Percentiles rank a stretch among this genome's conserved stretches.
Evolutionary conservation across 1,139 yeast species (phyloP).

Genomic region (Candida sanyaensis): DNA sequence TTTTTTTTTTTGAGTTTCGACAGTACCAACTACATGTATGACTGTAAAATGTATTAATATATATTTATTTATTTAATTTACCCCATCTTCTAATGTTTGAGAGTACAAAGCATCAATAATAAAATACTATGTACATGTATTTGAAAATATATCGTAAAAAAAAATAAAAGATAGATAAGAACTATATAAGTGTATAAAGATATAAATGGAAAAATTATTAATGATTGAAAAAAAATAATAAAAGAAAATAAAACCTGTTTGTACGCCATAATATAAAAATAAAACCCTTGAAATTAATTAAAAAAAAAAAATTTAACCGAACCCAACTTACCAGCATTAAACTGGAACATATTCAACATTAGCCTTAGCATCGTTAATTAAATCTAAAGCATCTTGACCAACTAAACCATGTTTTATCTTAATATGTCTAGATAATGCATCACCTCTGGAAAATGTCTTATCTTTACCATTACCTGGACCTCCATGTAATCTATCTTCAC

Average conservation of each 20-base stretch:
- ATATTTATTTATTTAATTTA: neutral
- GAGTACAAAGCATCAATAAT: conserved; percentile 5
- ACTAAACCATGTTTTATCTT: conserved; percentile 51
- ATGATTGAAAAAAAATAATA: neutral
- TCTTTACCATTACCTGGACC: conserved; percentile 62
- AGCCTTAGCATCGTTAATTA: conserved; percentile 73
- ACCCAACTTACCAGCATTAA: neutral
- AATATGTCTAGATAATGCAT: conserved; percentile 51
- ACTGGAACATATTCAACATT: conserved; percentile 64
- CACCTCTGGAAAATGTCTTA: conserved; percentile 51
- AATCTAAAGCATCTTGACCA: conserved; percentile 53
- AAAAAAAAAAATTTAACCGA: conserved; percentile 1
- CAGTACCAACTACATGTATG: too few relatives aligned
- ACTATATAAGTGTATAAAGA: neutral
- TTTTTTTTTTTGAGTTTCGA: too few relatives aligned
- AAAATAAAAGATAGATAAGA: conserved; percentile 1
- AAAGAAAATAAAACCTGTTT: conserved; percentile 1
- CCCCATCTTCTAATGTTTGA: neutral
- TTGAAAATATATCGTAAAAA: neutral
- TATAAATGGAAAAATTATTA: neutral
- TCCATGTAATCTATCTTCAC: conserved; percentile 50
- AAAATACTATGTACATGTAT: conserved; percentile 7
- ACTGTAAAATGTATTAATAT: neutral
- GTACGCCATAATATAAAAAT: neutral
- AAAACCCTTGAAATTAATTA: neutral